phyloP scores from a whole-genome alignment of 2,329 filamentous ascomycete species.

The Phyllosticta ampelicida region DNA sequence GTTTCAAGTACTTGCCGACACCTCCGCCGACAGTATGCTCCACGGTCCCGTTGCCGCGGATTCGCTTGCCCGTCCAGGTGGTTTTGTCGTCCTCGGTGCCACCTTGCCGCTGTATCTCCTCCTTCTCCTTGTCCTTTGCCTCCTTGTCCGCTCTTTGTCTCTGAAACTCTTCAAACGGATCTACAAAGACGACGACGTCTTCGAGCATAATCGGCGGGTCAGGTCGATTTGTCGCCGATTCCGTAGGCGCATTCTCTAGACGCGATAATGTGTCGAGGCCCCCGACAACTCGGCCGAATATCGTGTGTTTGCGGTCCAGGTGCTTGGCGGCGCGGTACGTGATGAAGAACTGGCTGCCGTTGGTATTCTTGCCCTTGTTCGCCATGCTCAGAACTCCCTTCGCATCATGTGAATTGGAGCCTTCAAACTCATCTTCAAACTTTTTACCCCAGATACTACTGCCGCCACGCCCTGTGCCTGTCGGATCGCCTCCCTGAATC shows the following conservation, averaged over 20 bases:
- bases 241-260: constrained; percentile 69
- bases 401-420: constrained; percentile 70
- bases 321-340: constrained; percentile 77
- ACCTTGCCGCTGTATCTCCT: constrained; percentile 52
- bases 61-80: constrained; percentile 93
- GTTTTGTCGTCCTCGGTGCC: constrained; percentile 78
- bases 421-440: constrained; percentile 88
- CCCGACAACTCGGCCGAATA: constrained; percentile 78
- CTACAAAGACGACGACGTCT: constrained; percentile 76
- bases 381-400: constrained; percentile 86
- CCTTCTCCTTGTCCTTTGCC: constrained; percentile 53
- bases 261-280: constrained; percentile 60
- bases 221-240: constrained; percentile 25
- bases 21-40: constrained; percentile 35
- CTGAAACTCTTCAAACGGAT: constrained; percentile 91
- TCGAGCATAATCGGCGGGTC: constrained; percentile 55
- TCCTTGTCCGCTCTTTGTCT: constrained; percentile 46
- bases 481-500: constrained; percentile 94
- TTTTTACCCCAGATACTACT: constrained; percentile 87
- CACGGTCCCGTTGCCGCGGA: constrained; percentile 56
- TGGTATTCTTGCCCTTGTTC: constrained; percentile 97
- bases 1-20: constrained; percentile 76
- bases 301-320: constrained; percentile 91
- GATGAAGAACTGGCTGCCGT: constrained; percentile 91
- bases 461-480: constrained; percentile 84